A percentile compares a stretch with the other conserved stretches of the same genome.
Evolutionary conservation across 2,329 filamentous ascomycete species (phyloP).

Genomic region (Cladosporium sphaerospermum): DNA sequence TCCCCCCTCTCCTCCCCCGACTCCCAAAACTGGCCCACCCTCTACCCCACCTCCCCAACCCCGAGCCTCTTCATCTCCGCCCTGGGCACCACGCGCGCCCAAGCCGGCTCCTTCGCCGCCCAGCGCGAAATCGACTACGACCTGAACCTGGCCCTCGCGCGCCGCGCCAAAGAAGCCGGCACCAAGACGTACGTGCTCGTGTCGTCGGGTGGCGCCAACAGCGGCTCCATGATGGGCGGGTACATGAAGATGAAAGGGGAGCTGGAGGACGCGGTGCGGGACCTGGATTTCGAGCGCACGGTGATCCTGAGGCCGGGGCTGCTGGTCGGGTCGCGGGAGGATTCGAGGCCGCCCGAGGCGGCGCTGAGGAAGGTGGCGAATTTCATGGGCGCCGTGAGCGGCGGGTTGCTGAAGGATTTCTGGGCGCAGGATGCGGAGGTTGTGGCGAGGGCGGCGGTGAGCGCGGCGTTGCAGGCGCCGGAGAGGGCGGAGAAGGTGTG

Average conservation of each 20-base stretch:
- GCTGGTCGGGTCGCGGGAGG: slow-evolving; percentile 65
- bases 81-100: slow-evolving; percentile 71
- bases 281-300: slow-evolving; percentile 67
- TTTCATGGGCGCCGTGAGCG: slow-evolving; percentile 49
- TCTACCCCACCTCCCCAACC: slow-evolving; percentile 52
- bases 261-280: slow-evolving; percentile 70
- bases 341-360: slow-evolving; percentile 51
- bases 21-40: slow-evolving; percentile 59
- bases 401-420: slow-evolving; percentile 50
- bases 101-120: slow-evolving; percentile 67
- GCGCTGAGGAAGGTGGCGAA: slow-evolving; percentile 51
- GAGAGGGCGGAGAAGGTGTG: slow-evolving; percentile 56
- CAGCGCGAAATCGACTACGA: slow-evolving; percentile 88
- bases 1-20: slow-evolving; percentile 62
- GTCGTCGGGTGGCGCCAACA: slow-evolving; percentile 51
- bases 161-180: slow-evolving; percentile 66
- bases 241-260: slow-evolving; percentile 76
- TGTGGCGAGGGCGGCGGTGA: slow-evolving; percentile 62
- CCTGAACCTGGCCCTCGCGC: slow-evolving; percentile 72
- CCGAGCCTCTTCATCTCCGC: slow-evolving; percentile 58
- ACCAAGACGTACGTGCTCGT: slow-evolving; percentile 72
- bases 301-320: slow-evolving; percentile 69
- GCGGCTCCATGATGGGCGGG: slow-evolving; percentile 43
- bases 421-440: slow-evolving; percentile 69
- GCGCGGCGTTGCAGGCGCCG: slow-evolving; percentile 46